Percentiles rank a stretch among this genome's conserved stretches.
Conservation (phyloP, 768 basidiomycete genomes). For the Boletus coccyginus region DNA sequence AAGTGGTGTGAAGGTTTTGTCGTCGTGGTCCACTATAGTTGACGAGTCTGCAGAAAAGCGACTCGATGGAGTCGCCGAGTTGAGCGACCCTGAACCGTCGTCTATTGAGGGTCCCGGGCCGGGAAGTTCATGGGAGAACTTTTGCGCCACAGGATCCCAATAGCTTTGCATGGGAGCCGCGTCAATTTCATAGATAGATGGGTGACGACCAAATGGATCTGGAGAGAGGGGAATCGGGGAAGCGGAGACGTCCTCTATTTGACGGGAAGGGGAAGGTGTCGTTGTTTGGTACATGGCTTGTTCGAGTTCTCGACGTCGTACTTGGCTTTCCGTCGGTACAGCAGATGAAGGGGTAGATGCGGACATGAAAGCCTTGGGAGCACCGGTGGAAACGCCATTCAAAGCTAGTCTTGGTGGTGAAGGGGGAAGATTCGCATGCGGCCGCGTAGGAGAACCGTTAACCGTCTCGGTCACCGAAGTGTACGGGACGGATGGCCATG, state of each 20-base stretch:
- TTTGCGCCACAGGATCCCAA: conserved; percentile 40
- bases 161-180: conserved; percentile 34
- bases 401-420: conserved; percentile 64
- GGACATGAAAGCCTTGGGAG: conserved; percentile 47
- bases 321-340: conserved; percentile 44
- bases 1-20: conserved; percentile 44
- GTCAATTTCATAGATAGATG: conserved; percentile 46
- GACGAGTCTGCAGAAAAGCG: conserved; percentile 79
- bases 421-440: conserved; percentile 32
- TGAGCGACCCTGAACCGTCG: conserved; percentile 12
- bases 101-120: conserved; percentile 25
- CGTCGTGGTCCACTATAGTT: conserved; percentile 31
- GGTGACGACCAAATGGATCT: conserved; percentile 75
- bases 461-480: conserved; percentile 29
- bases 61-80: conserved; percentile 41
- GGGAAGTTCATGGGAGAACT: conserved; percentile 18
- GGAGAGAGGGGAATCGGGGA: conserved; percentile 81
- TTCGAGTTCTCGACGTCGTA: conserved; percentile 52
- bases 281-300: conserved; percentile 44
- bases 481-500: conserved; percentile 48
- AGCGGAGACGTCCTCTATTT: conserved; percentile 28
- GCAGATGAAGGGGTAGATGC: conserved; percentile 17
- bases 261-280: conserved; percentile 27
- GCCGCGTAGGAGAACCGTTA: conserved; percentile 19
- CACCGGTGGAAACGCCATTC: conserved; percentile 65